These are phyloP conservation scores for Trichoderma virens DNA, from an alignment of 495 filamentous ascomycete species.

Conservation along the genomic window DNA sequence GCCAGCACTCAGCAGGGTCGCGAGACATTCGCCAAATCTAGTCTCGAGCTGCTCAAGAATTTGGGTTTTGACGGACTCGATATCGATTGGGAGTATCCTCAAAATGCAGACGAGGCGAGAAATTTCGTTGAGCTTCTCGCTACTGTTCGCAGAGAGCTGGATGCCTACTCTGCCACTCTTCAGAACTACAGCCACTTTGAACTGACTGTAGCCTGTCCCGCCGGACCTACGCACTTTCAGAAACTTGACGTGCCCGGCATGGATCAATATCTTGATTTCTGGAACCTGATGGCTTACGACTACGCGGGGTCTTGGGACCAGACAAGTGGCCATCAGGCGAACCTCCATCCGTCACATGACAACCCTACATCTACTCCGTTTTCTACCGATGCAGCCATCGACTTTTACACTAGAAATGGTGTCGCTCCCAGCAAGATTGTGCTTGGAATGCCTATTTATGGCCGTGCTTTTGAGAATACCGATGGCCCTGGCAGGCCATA, in stretches of 20 bases:
- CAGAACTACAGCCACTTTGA: constrained; percentile 54
- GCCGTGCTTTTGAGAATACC: constrained; percentile 74
- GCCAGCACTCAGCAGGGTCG: constrained; percentile 56
- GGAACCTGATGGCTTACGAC: constrained; percentile 88
- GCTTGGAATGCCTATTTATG: constrained; percentile 88
- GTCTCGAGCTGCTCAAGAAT: constrained; percentile 62
- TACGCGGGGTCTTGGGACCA: constrained; percentile 73
- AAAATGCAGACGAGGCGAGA: constrained; percentile 52
- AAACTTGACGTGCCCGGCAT: constrained; percentile 67
- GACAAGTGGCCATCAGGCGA: constrained; percentile 71
- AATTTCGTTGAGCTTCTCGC: constrained; percentile 69
- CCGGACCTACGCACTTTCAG: constrained; percentile 63
- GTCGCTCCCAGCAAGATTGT: constrained; percentile 66
- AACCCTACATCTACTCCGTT: constrained; percentile 60
- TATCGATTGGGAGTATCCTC: constrained; percentile 58
- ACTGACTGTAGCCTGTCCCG: constrained; percentile 68
- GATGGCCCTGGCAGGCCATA: constrained; percentile 63
- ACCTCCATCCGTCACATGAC: constrained; percentile 51
- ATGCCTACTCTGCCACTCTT: constrained; percentile 45
- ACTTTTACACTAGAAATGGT: constrained; percentile 58
- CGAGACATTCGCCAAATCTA: constrained; percentile 57
- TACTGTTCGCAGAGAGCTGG: constrained; percentile 55
- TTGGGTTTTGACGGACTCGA: constrained; percentile 52
- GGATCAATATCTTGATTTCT: constrained; percentile 82
- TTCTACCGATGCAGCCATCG: constrained; percentile 58